Evolutionary conservation across 495 filamentous ascomycete genomes (phyloP), one percentile per base, ranked within the genome.

Genomic region (Lophiostoma macrostomum): DNA sequence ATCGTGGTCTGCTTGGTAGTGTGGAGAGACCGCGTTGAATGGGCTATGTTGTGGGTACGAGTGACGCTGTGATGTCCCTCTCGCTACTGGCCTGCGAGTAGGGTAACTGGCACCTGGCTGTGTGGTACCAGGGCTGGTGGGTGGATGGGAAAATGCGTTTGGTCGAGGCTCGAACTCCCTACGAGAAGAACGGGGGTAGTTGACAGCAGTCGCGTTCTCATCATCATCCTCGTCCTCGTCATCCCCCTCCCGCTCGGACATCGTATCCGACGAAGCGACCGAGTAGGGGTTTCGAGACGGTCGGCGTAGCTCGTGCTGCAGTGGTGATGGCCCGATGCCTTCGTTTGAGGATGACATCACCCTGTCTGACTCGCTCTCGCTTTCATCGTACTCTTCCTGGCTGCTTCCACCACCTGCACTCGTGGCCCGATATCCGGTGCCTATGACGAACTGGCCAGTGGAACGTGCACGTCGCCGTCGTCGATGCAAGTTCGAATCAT

Each of bases 371-470:
- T 90, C 87, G 68, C 84, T 88, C 64, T 90, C 87, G 55, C 85
- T 89, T 71, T 90, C 87, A 23, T 88, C 86, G 60, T 93, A 91
- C 74, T 93, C 88, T 58, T 91, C 88, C 65, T 91, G 88, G 54
- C 90, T 96, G 67, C 90, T 95, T 56, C 74, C 66, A 20, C 78
- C 78, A 38, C 78, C 66, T 16, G 19, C 40, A 27, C 37, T 41
- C 12, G 24, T 24, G n/a, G 25, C 22, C 10, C 46, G 50, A 50
- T 56, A 32, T 48, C 39, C 43, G 11, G 39, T 53, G 10, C 44
- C 61, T 13, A 45, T 24, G 10, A 29, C 36, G 42, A 61, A 56
- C 16, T 56, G 52, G 16, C 47, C 38, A 11, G 31, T 16, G 13
- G 48, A 22, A 18, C 37, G 24, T 12, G 47, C 13, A 14, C 53